phyloP scores from a whole-genome alignment of 148 eudicot genomes.

The Cornus florida region DNA sequence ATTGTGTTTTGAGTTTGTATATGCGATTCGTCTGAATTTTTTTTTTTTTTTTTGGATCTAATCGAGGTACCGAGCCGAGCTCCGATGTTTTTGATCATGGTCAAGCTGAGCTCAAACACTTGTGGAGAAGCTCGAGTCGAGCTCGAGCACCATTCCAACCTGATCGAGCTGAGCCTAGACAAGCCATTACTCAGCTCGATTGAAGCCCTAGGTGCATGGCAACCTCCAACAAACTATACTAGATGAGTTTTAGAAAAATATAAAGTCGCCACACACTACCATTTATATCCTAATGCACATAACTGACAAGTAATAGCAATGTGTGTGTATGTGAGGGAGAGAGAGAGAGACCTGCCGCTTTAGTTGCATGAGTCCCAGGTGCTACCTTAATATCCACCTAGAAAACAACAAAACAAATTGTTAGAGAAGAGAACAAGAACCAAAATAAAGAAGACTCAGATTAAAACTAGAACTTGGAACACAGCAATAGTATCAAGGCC shows the following conservation, averaged over 20 bases:
- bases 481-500: background rate
- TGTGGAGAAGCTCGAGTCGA: too few relatives aligned
- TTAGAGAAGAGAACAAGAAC: background rate
- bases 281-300: background rate
- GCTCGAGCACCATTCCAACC: too few relatives aligned
- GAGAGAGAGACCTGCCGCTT: slow-evolving; percentile 72
- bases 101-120: too few relatives aligned
- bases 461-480: background rate
- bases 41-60: too few relatives aligned
- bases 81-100: too few relatives aligned
- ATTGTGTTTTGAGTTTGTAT: too few relatives aligned
- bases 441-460: background rate
- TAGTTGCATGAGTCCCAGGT: slow-evolving; percentile 93
- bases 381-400: slow-evolving; percentile 94
- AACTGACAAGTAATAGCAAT: background rate
- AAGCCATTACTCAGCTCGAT: too few relatives aligned
- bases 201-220: too few relatives aligned
- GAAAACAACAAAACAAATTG: slow-evolving; percentile 11
- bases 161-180: too few relatives aligned
- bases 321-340: background rate
- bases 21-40: too few relatives aligned
- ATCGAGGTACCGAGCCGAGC: too few relatives aligned
- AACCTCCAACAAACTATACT: background rate
- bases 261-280: background rate
- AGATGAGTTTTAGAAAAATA: too few relatives aligned